Percentiles rank a stretch among this genome's conserved stretches.
Conservation (phyloP, 495 filamentous ascomycete genomes). For the Penicillium simplicissimum region DNA sequence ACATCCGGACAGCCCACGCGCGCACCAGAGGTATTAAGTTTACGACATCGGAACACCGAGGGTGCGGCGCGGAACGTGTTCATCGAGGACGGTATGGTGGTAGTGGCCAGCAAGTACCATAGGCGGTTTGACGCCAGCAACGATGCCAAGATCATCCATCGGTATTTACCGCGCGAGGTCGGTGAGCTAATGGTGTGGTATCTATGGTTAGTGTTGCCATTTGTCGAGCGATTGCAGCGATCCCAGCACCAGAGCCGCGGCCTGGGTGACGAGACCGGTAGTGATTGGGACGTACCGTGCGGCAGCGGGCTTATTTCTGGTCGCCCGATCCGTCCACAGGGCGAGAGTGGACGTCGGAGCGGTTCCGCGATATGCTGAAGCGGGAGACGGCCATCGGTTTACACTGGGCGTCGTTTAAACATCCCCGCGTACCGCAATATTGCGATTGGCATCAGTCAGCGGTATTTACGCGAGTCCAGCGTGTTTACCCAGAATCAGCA, state of each 20-base stretch:
- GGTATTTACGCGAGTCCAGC: slow-evolving; percentile 1
- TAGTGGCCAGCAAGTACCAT: background rate
- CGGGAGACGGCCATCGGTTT: background rate
- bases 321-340: background rate
- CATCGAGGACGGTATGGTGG: background rate
- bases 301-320: background rate
- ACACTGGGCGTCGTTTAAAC: background rate
- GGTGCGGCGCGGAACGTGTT: background rate
- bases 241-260: background rate
- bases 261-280: too few species aligned
- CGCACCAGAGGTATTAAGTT: background rate
- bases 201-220: background rate
- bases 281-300: background rate
- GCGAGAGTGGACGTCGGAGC: slow-evolving; percentile 2
- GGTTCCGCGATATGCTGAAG: background rate
- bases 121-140: slow-evolving; percentile 5
- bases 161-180: background rate
- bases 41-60: background rate
- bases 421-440: slow-evolving; percentile 1
- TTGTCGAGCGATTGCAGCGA: background rate
- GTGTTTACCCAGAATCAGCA: background rate
- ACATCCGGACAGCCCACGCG: background rate
- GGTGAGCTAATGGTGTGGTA: slow-evolving; percentile 1
- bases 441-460: slow-evolving; percentile 1
- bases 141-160: slow-evolving; percentile 1